Evolutionary conservation across 345 rosid species (phyloP), one percentile per base, ranked within the genome.

Genomic region (Rhizophora apiculata): DNA sequence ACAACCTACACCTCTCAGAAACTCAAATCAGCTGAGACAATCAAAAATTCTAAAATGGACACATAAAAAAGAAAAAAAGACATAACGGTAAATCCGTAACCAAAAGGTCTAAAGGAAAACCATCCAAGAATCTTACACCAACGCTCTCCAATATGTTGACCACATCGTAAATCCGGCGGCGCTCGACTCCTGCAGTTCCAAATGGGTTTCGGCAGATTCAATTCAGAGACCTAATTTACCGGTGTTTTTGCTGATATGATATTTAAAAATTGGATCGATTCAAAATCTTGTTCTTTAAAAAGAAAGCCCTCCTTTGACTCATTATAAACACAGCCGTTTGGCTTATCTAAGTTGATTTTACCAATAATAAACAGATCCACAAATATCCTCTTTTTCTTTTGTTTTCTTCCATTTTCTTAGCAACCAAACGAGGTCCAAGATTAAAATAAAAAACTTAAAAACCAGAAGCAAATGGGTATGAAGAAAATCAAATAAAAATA

Each of bases 81-180:
- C 49, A 43, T 39, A 22, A 55, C 27, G 27, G 15, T 15, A 66
- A 11, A 24, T 27, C 58, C 6, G 49, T 8, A 21, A 31, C 3
- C 31, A 37, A 1, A 24, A 29, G 1, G 9, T 37, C 1, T 16
- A 32, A 37, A 11, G 63, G 0, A 61, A 37, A 55, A 39, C 53
- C 18, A 11, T 73, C 8, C 30, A 53, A 54, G 48, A 59, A 73
- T 68, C 82, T 69, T 76, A 91, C 96, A 22, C 93, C 93, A 57
- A 89, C 76, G 61, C 89, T 85, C 80, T 91, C 97, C 82, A 91
- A 31, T 70, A 89, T 87, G 54, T 91, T 89, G 65, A 91, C 96
- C 43, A 91, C 93, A 65, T 89, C 97, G 21, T 87, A 91, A 15
- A 91, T 89, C 21, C 97, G 83, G 51, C 96, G 84, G 29, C 96